phyloP scores from a whole-genome alignment of 176 grass and related monocot genomes.

The Hyparrhenia diplandra region DNA sequence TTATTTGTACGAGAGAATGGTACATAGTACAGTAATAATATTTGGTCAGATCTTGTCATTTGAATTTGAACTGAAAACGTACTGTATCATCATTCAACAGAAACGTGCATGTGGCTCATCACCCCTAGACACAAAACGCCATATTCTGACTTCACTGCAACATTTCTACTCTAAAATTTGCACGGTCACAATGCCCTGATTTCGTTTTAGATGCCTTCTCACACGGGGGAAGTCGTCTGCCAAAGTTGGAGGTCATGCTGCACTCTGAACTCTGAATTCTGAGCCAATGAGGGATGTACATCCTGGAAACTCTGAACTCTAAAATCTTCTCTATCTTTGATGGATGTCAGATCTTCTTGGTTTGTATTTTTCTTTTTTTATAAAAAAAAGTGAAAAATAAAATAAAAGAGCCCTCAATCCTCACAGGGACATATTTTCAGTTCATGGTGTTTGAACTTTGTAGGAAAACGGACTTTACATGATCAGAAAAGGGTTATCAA shows the following conservation, averaged over 20 bases:
- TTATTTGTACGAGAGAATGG: not conserved
- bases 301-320: slow-evolving; percentile 26
- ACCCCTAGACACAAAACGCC: not conserved
- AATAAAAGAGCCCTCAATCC: not conserved
- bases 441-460: not conserved
- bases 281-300: slow-evolving; percentile 44
- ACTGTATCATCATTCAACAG: not conserved
- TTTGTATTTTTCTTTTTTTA: too few species aligned
- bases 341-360: too few species aligned
- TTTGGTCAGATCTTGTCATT: not conserved
- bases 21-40: too few species aligned
- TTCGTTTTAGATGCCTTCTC: slow-evolving; percentile 5
- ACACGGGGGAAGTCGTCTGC: not conserved
- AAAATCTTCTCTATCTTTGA: too few species aligned
- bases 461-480: not conserved
- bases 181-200: not conserved
- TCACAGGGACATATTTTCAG: too few species aligned
- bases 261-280: not conserved
- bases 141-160: too few species aligned
- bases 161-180: not conserved
- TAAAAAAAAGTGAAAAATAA: too few species aligned
- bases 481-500: not conserved
- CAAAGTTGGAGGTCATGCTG: not conserved
- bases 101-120: not conserved
- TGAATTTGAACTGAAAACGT: not conserved